A percentile compares a stretch with the other conserved stretches of the same genome.
Evolutionary conservation across 2,329 filamentous ascomycete species (phyloP).

Genomic region (Aspergillus candidus): DNA sequence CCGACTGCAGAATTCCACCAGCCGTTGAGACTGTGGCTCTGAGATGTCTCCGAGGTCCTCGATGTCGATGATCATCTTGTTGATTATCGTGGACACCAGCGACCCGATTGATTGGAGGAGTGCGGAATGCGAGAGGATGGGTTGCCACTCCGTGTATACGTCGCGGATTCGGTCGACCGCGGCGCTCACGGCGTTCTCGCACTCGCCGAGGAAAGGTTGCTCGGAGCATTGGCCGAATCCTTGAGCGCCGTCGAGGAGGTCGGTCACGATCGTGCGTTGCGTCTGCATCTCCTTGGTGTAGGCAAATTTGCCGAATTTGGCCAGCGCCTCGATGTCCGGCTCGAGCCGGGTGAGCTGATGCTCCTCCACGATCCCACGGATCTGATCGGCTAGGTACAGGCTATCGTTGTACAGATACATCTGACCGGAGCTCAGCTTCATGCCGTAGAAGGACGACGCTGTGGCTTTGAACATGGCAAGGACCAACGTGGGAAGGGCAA

Average conservation of each 20-base stretch:
- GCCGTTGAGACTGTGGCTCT: slow-evolving; percentile 54
- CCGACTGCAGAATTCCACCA: slow-evolving; percentile 53
- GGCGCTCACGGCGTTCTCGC: slow-evolving; percentile 54
- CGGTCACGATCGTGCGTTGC: slow-evolving; percentile 56
- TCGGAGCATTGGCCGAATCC: slow-evolving; percentile 56
- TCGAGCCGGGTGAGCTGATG: slow-evolving; percentile 47
- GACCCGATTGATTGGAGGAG: slow-evolving; percentile 58
- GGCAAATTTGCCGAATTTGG: slow-evolving; percentile 54
- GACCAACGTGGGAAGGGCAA: slow-evolving; percentile 43
- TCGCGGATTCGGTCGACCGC: slow-evolving; percentile 53
- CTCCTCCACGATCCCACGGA: slow-evolving; percentile 45
- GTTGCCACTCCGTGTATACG: slow-evolving; percentile 53
- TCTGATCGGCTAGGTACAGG: slow-evolving; percentile 50
- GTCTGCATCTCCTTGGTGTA: slow-evolving; percentile 61
- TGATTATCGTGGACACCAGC: slow-evolving; percentile 51
- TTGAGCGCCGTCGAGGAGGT: slow-evolving; percentile 58
- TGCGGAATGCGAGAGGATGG: slow-evolving; percentile 53
- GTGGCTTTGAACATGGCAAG: slow-evolving; percentile 48
- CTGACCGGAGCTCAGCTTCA: slow-evolving; percentile 46
- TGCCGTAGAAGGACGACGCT: slow-evolving; percentile 41
- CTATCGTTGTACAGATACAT: slow-evolving; percentile 63
- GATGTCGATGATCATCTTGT: slow-evolving; percentile 56
- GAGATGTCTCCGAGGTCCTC: slow-evolving; percentile 60
- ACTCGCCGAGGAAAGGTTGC: slow-evolving; percentile 54
- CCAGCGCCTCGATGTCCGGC: slow-evolving; percentile 50